Conservation (phyloP, 305 asterid species). For the Ajuga reptans region DNA sequence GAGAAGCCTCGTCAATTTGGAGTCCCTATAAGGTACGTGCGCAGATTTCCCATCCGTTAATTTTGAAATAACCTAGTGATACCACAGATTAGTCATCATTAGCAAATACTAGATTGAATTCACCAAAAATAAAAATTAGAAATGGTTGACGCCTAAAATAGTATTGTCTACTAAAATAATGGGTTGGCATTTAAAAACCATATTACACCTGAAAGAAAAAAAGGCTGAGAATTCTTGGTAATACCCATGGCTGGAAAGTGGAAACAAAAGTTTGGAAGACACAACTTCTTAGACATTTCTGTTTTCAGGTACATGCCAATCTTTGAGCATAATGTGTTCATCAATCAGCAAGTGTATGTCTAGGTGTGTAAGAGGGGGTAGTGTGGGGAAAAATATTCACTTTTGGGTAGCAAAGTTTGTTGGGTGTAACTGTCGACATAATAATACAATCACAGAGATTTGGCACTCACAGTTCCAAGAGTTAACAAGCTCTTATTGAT, state of each 20-base stretch:
- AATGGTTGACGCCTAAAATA: constrained; percentile 10
- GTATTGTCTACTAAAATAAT: not conserved
- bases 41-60: constrained; percentile 80
- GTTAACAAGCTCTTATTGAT: constrained; percentile 95
- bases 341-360: not conserved
- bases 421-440: constrained; percentile 31
- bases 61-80: constrained; percentile 82
- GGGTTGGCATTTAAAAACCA: not conserved
- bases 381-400: not conserved
- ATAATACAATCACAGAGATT: constrained; percentile 30
- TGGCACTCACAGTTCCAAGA: constrained; percentile 94
- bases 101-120: constrained; percentile 6
- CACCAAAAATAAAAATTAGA: constrained; percentile 3
- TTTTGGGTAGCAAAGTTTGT: constrained; percentile 4
- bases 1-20: constrained; percentile 97
- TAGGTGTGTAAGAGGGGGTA: not conserved
- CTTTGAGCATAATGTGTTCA: constrained; percentile 9
- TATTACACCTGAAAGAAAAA: not conserved
- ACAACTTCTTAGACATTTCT: not conserved
- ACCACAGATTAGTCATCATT: constrained; percentile 25
- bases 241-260: constrained; percentile 5
- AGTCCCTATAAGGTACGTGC: constrained; percentile 92
- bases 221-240: not conserved
- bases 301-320: not conserved
- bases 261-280: not conserved